Evolutionary conservation across 2,329 filamentous ascomycete species (phyloP).

Genomic region (Colletotrichum abscissum): DNA sequence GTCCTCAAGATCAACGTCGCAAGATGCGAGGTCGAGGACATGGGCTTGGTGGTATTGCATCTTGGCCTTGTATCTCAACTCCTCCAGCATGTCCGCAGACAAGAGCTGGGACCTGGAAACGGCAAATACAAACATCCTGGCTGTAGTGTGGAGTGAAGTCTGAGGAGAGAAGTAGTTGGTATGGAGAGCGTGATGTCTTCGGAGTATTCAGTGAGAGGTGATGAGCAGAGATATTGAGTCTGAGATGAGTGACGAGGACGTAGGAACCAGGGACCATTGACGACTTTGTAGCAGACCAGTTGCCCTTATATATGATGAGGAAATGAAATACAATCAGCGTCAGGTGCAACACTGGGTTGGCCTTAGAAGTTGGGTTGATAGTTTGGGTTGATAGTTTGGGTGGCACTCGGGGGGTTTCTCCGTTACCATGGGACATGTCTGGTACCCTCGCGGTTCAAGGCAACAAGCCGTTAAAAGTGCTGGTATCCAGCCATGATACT

Average conservation of each 20-base stretch:
- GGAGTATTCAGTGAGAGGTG: background rate
- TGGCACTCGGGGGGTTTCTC: too few species aligned
- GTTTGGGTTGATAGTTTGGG: background rate
- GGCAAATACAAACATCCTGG: background rate
- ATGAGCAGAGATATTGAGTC: background rate
- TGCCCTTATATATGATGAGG: background rate
- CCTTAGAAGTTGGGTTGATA: background rate
- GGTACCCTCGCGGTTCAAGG: too few species aligned
- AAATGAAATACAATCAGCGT: background rate
- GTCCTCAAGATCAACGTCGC: slow-evolving; percentile 10
- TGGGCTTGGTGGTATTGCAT: background rate
- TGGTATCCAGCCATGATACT: too few species aligned
- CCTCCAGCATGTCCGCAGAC: background rate
- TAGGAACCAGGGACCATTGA: too few species aligned
- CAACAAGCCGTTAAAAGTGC: too few species aligned
- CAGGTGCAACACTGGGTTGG: background rate
- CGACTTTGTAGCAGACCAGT: background rate
- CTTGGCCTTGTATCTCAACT: slow-evolving; percentile 17
- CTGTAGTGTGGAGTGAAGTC: background rate
- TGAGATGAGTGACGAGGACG: background rate
- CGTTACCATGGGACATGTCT: too few species aligned
- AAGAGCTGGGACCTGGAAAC: background rate
- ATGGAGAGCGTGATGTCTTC: background rate
- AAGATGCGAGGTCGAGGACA: slow-evolving; percentile 1
- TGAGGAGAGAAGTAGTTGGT: background rate